These are phyloP conservation scores for Sindora glabra DNA, from an alignment of 306 rosid species.

Conservation along the genomic window DNA sequence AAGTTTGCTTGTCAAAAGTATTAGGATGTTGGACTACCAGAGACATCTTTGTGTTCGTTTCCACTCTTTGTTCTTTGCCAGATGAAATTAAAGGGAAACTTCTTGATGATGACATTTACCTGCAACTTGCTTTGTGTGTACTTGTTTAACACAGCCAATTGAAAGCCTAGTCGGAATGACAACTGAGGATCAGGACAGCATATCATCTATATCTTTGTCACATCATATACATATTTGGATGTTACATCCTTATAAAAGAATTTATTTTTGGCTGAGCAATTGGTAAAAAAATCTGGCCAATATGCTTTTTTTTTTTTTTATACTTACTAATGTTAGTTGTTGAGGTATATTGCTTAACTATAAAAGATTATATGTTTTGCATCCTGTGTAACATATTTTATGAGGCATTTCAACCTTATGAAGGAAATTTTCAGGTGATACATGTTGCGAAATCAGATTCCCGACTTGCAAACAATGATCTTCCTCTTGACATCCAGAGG, in stretches of 20 bases:
- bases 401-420: not conserved
- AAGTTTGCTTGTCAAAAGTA: not conserved
- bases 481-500: constrained; percentile 79
- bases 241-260: no score
- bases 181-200: not conserved
- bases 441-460: constrained; percentile 93
- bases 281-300: not conserved
- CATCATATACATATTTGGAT: no score
- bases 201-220: no score
- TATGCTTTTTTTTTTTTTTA: not conserved
- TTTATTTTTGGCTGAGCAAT: not conserved
- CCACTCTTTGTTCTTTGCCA: no score
- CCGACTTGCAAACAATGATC: constrained; percentile 86
- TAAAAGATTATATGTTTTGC: not conserved
- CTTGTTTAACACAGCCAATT: not conserved
- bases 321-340: not conserved
- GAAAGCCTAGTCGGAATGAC: not conserved
- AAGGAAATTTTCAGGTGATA: constrained; percentile 54
- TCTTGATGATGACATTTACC: not conserved
- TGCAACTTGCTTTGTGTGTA: not conserved
- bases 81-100: no score
- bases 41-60: not conserved
- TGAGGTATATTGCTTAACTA: not conserved
- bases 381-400: not conserved
- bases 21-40: not conserved